phyloP scores from a whole-genome alignment of 176 grass and related monocot species.

The Melocanna baccifera region DNA sequence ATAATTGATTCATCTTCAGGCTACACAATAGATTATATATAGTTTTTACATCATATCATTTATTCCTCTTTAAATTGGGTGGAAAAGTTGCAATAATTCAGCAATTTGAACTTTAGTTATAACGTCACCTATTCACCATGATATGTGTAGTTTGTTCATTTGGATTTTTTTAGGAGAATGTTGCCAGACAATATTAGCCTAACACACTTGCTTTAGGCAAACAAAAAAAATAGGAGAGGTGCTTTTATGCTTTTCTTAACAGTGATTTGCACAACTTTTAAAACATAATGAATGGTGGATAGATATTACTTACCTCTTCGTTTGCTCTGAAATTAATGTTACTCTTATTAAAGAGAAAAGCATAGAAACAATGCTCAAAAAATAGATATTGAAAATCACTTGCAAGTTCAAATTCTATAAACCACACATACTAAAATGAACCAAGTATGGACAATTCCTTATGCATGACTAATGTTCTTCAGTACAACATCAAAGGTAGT shows the following conservation, averaged over 20 bases:
- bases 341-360: no score
- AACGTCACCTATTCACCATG: neutral
- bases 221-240: neutral
- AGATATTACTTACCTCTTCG: no score
- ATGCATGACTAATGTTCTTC: neutral
- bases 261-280: no score
- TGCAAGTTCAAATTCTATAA: neutral
- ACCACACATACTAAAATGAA: neutral
- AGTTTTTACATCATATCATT: neutral
- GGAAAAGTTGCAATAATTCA: neutral
- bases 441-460: neutral
- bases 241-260: no score
- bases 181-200: constrained; percentile 7
- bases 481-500: neutral
- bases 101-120: neutral
- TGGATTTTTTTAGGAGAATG: neutral
- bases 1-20: neutral
- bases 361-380: no score
- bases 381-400: neutral
- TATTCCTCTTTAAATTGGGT: neutral
- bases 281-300: no score
- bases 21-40: neutral
- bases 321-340: no score
- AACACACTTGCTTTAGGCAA: neutral
- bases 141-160: neutral